These are phyloP conservation scores for Microdochium paspali DNA, from an alignment of 2,329 filamentous ascomycete genomes.

Conservation along the genomic window DNA sequence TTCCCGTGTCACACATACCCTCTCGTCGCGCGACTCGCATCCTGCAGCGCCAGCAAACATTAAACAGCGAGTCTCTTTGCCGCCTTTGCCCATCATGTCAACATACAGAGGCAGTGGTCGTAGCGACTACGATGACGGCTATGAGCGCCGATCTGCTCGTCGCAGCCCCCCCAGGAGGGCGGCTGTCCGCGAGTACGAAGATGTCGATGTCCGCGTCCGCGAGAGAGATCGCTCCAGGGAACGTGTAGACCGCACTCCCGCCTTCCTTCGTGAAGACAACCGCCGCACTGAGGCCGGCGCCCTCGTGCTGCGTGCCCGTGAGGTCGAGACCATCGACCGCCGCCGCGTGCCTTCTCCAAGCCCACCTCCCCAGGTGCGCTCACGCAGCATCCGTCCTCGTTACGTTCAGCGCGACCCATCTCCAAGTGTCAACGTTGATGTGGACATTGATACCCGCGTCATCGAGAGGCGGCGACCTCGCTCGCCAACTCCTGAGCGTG, in stretches of 20 bases:
- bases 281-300: conserved; percentile 38
- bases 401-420: conserved; percentile 30
- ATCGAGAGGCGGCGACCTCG: conserved; percentile 18
- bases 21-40: too few relatives aligned
- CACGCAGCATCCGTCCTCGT: conserved; percentile 24
- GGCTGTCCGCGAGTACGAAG: conserved; percentile 25
- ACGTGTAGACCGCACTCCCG: conserved; percentile 32
- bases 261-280: conserved; percentile 41
- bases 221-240: conserved; percentile 28
- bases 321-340: conserved; percentile 44
- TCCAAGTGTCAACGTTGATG: conserved; percentile 9
- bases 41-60: too few relatives aligned
- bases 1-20: too few relatives aligned
- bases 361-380: conserved; percentile 22
- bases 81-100: neutral
- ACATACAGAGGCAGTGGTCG: neutral
- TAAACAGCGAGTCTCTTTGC: too few relatives aligned
- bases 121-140: conserved; percentile 13
- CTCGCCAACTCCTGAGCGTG: conserved; percentile 29
- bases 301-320: conserved; percentile 44
- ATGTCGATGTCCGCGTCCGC: conserved; percentile 31
- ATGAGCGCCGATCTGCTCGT: conserved; percentile 12
- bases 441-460: conserved; percentile 15
- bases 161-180: conserved; percentile 15
- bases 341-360: conserved; percentile 33